A percentile compares a stretch with the other conserved stretches of the same genome.
Evolutionary conservation across 805 yeast species (phyloP).

Genomic region (Metschnikowia hibisci): DNA sequence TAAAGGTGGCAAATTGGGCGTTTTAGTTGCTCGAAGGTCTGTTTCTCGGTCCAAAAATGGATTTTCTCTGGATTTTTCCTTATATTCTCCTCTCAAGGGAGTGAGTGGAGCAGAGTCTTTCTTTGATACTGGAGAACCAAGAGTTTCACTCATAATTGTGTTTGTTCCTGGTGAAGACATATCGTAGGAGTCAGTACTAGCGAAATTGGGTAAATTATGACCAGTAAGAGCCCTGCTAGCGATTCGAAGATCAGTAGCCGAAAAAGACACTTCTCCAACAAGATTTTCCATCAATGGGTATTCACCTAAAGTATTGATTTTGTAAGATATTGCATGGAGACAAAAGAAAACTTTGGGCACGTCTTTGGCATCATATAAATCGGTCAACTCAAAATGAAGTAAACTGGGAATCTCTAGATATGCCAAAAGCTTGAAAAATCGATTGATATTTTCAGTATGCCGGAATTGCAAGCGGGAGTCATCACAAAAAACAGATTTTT

Average conservation of each 20-base stretch:
- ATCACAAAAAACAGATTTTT: slow-evolving; percentile 52
- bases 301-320: slow-evolving; percentile 54
- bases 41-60: slow-evolving; percentile 1
- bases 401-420: slow-evolving; percentile 77
- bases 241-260: slow-evolving; percentile 61
- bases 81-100: background rate
- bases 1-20: background rate
- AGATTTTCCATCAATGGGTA: slow-evolving; percentile 62
- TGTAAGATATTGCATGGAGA: slow-evolving; percentile 79
- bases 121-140: slow-evolving; percentile 4
- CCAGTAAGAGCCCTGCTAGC: slow-evolving; percentile 71
- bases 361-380: slow-evolving; percentile 85
- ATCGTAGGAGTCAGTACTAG: slow-evolving; percentile 34
- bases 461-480: slow-evolving; percentile 66
- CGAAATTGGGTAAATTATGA: slow-evolving; percentile 71
- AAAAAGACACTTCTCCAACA: slow-evolving; percentile 59
- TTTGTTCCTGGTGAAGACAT: slow-evolving; percentile 16
- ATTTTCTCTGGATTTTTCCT: background rate
- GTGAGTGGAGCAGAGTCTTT: background rate
- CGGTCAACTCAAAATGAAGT: slow-evolving; percentile 88
- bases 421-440: slow-evolving; percentile 68
- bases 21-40: slow-evolving; percentile 1
- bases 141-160: slow-evolving; percentile 18
- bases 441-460: slow-evolving; percentile 89
- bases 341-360: slow-evolving; percentile 93